phyloP scores from a whole-genome alignment of 1,284 basidiomycete genomes.

The Psilocybe mexicana region DNA sequence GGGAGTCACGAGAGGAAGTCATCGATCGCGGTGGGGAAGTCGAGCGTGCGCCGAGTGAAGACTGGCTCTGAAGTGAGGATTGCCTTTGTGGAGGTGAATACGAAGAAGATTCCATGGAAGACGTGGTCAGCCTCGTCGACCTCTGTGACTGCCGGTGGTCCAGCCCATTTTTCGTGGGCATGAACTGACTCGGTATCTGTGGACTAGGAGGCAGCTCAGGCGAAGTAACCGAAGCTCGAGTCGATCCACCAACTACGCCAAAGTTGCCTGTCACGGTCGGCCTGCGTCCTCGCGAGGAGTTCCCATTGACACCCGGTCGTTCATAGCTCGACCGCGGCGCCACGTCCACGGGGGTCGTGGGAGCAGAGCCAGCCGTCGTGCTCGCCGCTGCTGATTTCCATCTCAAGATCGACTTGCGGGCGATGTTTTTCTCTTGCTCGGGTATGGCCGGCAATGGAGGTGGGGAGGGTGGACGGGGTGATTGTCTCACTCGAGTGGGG shows the following conservation, averaged over 20 bases:
- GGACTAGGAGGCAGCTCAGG: slow-evolving; percentile 48
- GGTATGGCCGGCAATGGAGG: slow-evolving; percentile 26
- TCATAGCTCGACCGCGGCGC: slow-evolving; percentile 34
- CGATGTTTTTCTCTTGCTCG: slow-evolving; percentile 38
- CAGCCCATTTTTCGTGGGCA: slow-evolving; percentile 22
- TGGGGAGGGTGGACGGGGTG: slow-evolving; percentile 31
- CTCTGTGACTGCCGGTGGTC: slow-evolving; percentile 30
- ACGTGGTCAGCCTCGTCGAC: slow-evolving; percentile 31
- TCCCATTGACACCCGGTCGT: slow-evolving; percentile 20
- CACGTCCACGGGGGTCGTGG: slow-evolving; percentile 12
- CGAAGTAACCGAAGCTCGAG: slow-evolving; percentile 32
- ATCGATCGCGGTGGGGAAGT: slow-evolving; percentile 34
- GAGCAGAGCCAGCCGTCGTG: slow-evolving; percentile 16
- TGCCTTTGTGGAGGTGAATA: slow-evolving; percentile 27
- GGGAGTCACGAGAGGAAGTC: slow-evolving; percentile 38
- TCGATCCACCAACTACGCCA: slow-evolving; percentile 33
- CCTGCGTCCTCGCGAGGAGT: slow-evolving; percentile 27
- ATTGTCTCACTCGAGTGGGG: slow-evolving; percentile 39
- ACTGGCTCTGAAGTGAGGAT: slow-evolving; percentile 10
- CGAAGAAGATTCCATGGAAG: slow-evolving; percentile 36
- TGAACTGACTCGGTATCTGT: slow-evolving; percentile 43
- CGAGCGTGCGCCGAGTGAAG: slow-evolving; percentile 18
- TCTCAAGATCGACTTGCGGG: slow-evolving; percentile 73
- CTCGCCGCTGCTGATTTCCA: slow-evolving; percentile 43
- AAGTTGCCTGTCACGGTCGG: slow-evolving; percentile 22